Evolutionary conservation across 2,329 filamentous ascomycete species (phyloP), one percentile per base, ranked within the genome.

Genomic region (Verticillium nonalfalfae): DNA sequence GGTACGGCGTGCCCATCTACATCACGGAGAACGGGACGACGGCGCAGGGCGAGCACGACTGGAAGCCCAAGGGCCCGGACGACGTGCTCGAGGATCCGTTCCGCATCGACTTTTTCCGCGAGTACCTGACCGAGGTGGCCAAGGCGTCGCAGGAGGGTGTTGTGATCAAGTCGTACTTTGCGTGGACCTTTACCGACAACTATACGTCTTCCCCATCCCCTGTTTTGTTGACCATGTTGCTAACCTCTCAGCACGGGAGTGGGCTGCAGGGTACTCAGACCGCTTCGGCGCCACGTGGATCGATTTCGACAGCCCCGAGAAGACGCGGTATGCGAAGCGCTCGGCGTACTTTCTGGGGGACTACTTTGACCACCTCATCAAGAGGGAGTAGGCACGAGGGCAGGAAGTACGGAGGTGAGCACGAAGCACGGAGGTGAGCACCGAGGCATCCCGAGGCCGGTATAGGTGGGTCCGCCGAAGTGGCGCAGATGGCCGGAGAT

Each of bases 11-110:
- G 66, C 91, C 92, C 40, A 86, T 85, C 70, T 93, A 96, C 76
- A 89, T 95, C 60, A 96, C 92, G 0, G 92, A 96, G 79, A 96
- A 93, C 74, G 92, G 92, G 96, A 91, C 5, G 91, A 88, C 68
- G 75, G 95, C 72, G 91, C 91, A 76, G 89, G 87, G 57, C 92
- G 96, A 79, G 93, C 91, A 71, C 1, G 74, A 85, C 33, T 86
- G 91, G 64, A 69, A 90, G 75, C 75, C 74, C 1, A 63, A 61
- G 6, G 63, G 71, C 0, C 60, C 68, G 0, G 68, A 73, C 7
- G 71, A 76, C 7, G 86, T 95, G 63, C 78, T 96, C 56, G 78
- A 94, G 62, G 92, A 96, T 72, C 88, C 92, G 66, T 94, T 96
- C 81, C 85, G 93, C 21, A 86, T 86, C 60, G 79, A 89, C 70